Conservation (phyloP, 306 rosid genomes). For the Acacia acuminata region DNA sequence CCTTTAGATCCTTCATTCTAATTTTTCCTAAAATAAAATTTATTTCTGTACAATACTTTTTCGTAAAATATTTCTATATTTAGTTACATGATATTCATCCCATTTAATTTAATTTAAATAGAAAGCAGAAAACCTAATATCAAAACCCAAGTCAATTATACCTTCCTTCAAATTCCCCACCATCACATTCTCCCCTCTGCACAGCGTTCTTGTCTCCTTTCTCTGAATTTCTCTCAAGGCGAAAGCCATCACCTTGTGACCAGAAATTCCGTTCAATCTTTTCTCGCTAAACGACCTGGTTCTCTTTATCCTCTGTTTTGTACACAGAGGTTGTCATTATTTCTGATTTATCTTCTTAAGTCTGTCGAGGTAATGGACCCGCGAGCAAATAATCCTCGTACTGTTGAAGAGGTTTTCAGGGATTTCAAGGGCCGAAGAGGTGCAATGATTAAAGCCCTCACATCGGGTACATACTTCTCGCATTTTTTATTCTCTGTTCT, state of each 20-base stretch:
- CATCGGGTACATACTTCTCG: conserved; percentile 51
- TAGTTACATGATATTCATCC: neutral
- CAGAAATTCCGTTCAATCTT: neutral
- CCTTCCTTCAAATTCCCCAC: neutral
- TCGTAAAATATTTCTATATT: neutral
- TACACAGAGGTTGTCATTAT: neutral
- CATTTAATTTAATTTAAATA: neutral
- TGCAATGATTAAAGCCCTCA: conserved; percentile 85
- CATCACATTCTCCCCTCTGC: neutral
- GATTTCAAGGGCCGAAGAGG: conserved; percentile 87
- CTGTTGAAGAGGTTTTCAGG: conserved; percentile 81
- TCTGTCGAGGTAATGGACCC: conserved; percentile 11
- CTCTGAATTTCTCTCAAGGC: neutral
- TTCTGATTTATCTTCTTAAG: conserved; percentile 27
- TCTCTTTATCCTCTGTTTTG: neutral
- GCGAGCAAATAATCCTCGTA: conserved; percentile 56
- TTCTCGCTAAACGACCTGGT: neutral
- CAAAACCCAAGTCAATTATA: neutral
- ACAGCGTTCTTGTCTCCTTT: neutral
- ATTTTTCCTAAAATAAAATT: too few relatives aligned
- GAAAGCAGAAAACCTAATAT: neutral
- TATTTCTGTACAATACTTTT: neutral
- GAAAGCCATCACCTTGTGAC: neutral
- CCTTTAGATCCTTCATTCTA: too few relatives aligned
- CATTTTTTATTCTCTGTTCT: neutral